phyloP scores from a whole-genome alignment of 495 filamentous ascomycete genomes.

The Podospora tetraspora region DNA sequence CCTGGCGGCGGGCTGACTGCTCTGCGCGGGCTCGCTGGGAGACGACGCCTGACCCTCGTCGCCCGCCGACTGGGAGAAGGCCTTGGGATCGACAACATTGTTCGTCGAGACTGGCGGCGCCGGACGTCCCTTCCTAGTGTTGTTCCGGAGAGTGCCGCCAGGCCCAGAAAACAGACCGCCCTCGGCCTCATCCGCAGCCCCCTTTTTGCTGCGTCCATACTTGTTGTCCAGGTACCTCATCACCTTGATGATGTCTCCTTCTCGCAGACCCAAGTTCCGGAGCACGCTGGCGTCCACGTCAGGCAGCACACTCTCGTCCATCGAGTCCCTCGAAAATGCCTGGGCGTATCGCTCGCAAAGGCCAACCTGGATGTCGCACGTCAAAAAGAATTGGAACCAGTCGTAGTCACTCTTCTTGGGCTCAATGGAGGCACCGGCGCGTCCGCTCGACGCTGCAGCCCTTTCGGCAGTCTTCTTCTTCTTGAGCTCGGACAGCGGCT shows the following conservation, averaged over 20 bases:
- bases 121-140: constrained; percentile 89
- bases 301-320: constrained; percentile 86
- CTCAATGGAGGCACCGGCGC: constrained; percentile 49
- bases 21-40: constrained; percentile 40
- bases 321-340: constrained; percentile 82
- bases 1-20: constrained; percentile 32
- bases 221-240: constrained; percentile 85
- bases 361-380: constrained; percentile 81
- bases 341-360: constrained; percentile 91
- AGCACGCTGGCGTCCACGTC: constrained; percentile 80
- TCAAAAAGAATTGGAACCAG: constrained; percentile 98
- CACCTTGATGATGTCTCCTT: constrained; percentile 92
- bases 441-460: constrained; percentile 19
- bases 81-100: constrained; percentile 81
- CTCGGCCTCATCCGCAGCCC: constrained; percentile 55
- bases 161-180: constrained; percentile 88
- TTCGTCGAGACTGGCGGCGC: constrained; percentile 76
- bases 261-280: constrained; percentile 81
- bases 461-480: constrained; percentile 28
- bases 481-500: constrained; percentile 79
- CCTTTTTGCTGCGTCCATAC: constrained; percentile 62
- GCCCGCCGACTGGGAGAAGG: constrained; percentile 61
- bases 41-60: constrained; percentile 42
- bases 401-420: constrained; percentile 72
- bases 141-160: constrained; percentile 82